Base-by-base conservation (phyloP, 495 filamentous ascomycete species). In the Hypomontagnella submonticulosa region DNA sequence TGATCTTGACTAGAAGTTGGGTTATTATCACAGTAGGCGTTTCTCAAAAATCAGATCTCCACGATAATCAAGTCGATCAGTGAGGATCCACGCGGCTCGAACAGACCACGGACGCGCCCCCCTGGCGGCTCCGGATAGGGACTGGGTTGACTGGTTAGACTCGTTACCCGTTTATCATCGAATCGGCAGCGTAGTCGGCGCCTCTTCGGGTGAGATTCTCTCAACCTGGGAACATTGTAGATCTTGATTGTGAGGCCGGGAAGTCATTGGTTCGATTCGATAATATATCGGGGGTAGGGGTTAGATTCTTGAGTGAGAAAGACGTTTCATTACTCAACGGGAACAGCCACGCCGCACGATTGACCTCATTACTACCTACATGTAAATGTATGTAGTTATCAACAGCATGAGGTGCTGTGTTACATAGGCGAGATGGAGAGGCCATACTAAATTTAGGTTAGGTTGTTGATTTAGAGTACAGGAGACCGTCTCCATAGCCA, bases 171-270 rank as follows among this genome's bases (percentile, higher is more conserved):
- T 33, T 20, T 23, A 23, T 49, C 33, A 27, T 63, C 60, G 60
- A 63, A 57, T 63, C 60, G 59, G 59, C 34, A 42, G 34, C 33
- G 43, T 43, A 11, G 51, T 63, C 60, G 61, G 61, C 53, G 43
- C 40, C 61, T 63, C 57, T 48, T 63, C 61, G 61, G 61, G 38
- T 44, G 30, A 23, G 36, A 34, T 34, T 34, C 60, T 44, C 37
- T 37, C 27, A 12, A 57, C 44, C 44, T 16, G 42, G 36, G 30
- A 16, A 37, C 33, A 50, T 23, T 58, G 61, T 52, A 64, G 61
- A 64, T 64, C 61, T 64, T 58, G 61, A 41, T 42, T 41, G 43
- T 51, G 36, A 13, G 16, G 9, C 23, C 6, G 11, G 18, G 30
- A 27, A 27, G 16, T 8, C 38, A 42, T 43, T 43, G n/a, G 37